Evolutionary conservation across 1,284 basidiomycete species (phyloP).

Genomic region (Melampsora larici-populina): DNA sequence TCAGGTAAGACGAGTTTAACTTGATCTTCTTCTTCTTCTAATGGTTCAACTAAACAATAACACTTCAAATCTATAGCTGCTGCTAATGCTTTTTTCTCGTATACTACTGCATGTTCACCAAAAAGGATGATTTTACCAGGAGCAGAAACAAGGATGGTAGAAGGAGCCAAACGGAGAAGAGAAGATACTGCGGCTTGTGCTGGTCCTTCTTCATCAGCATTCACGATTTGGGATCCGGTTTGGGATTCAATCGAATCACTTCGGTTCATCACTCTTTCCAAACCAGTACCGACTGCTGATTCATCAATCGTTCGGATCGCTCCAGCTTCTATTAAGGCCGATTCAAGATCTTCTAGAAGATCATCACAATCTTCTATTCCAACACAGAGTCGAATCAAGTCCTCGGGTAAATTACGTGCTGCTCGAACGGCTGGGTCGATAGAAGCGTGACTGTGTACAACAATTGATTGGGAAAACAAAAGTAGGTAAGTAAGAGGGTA

Average conservation of each 20-base stretch:
- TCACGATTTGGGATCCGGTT: background rate
- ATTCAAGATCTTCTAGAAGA: constrained; percentile 89
- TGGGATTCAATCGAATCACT: background rate
- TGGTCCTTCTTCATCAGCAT: constrained; percentile 1
- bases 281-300: constrained; percentile 42
- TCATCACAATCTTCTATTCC: constrained; percentile 95
- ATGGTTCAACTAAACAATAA: constrained; percentile 76
- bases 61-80: constrained; percentile 92
- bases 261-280: constrained; percentile 45
- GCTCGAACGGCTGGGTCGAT: constrained; percentile 91
- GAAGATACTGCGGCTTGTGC: background rate
- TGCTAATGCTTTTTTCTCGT: constrained; percentile 92
- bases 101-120: constrained; percentile 97
- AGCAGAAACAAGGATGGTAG: constrained; percentile 74
- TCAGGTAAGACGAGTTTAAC: constrained; percentile 77
- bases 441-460: constrained; percentile 75
- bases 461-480: constrained; percentile 2
- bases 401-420: constrained; percentile 89
- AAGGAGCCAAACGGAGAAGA: constrained; percentile 43
- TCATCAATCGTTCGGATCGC: constrained; percentile 61
- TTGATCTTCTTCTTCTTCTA: constrained; percentile 60
- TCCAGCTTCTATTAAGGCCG: constrained; percentile 83
- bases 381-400: constrained; percentile 94
- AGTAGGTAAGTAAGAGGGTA: background rate
- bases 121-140: constrained; percentile 98